phyloP scores from a whole-genome alignment of 2,329 filamentous ascomycete genomes.

The Phialophora verrucosa region DNA sequence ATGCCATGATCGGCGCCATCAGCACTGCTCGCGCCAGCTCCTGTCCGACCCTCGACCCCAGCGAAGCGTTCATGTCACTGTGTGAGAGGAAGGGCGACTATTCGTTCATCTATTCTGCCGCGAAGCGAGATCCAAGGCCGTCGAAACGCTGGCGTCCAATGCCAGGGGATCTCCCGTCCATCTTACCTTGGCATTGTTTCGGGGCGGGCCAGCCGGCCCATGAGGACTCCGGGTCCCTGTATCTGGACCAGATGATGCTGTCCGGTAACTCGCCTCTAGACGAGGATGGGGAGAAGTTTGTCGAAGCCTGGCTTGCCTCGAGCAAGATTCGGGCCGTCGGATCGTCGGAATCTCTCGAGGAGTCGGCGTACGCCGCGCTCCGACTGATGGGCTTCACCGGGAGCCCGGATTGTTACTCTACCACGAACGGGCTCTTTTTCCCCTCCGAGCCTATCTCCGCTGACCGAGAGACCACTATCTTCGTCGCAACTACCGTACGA shows the following conservation, averaged over 20 bases:
- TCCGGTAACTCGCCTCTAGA: background rate
- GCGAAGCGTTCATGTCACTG: conserved; percentile 24
- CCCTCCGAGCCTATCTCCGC: background rate
- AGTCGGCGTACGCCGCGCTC: conserved; percentile 10
- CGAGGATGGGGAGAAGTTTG: conserved; percentile 2
- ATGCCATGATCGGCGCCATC: conserved; percentile 27
- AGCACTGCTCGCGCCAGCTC: conserved; percentile 15
- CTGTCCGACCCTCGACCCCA: background rate
- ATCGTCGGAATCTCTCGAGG: background rate
- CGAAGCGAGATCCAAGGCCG: conserved; percentile 12
- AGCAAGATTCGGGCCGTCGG: conserved; percentile 6
- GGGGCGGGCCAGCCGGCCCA: conserved; percentile 16
- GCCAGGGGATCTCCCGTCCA: conserved; percentile 18
- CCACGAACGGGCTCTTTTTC: conserved; percentile 15
- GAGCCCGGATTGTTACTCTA: conserved; percentile 9
- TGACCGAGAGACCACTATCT: background rate
- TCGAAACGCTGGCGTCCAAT: conserved; percentile 23
- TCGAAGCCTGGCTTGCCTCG: conserved; percentile 11
- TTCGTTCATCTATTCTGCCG: conserved; percentile 27
- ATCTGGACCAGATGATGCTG: conserved; percentile 13
- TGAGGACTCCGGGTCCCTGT: background rate
- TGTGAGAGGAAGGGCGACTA: conserved; percentile 28
- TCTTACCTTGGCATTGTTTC: conserved; percentile 22
- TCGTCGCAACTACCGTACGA: conserved; percentile 11
- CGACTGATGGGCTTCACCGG: conserved; percentile 15